A percentile compares a stretch with the other conserved stretches of the same genome.
These are phyloP conservation scores for Apophysomyces trapeziformis DNA, from an alignment of 371 early-diverging fungal genomes.

Conservation along the genomic window DNA sequence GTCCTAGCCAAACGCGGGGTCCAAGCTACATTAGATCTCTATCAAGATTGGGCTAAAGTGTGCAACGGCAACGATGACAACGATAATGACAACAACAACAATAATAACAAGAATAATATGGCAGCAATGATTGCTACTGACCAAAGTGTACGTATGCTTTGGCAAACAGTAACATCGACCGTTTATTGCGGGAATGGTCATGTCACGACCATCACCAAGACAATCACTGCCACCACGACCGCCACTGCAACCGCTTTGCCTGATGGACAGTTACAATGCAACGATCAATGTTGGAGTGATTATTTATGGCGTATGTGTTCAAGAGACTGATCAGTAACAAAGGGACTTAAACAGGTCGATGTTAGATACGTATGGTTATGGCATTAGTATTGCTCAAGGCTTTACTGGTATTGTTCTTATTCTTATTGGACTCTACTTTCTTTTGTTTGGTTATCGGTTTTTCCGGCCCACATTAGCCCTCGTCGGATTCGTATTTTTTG, in stretches of 20 bases:
- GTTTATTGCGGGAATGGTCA: conserved; percentile 42
- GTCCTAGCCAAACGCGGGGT: conserved; percentile 28
- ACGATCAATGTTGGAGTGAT: conserved; percentile 45
- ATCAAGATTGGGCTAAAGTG: conserved; percentile 38
- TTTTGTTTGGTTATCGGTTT: conserved; percentile 46
- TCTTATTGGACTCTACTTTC: conserved; percentile 43
- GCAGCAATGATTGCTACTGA: conserved; percentile 10
- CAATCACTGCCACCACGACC: conserved; percentile 26
- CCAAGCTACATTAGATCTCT: conserved; percentile 30
- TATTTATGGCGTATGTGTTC: conserved; percentile 46
- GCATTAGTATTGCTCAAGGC: conserved; percentile 45
- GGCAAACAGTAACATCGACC: conserved; percentile 42
- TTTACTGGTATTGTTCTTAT: conserved; percentile 46
- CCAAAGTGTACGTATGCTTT: conserved; percentile 23
- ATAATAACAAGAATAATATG: conserved; percentile 5
- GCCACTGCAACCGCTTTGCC: conserved; percentile 15
- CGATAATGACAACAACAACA: conserved; percentile 6
- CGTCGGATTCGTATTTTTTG: conserved; percentile 55
- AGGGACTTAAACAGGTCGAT: background rate
- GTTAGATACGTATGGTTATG: conserved; percentile 50
- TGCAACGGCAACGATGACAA: conserved; percentile 26
- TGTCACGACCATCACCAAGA: conserved; percentile 40
- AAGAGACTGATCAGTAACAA: background rate
- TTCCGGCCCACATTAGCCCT: conserved; percentile 47
- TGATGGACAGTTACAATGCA: conserved; percentile 21